A percentile compares a stretch with the other conserved stretches of the same genome.
Conservation (phyloP, 2,329 filamentous ascomycete species). For the Sporothrix inflata region DNA sequence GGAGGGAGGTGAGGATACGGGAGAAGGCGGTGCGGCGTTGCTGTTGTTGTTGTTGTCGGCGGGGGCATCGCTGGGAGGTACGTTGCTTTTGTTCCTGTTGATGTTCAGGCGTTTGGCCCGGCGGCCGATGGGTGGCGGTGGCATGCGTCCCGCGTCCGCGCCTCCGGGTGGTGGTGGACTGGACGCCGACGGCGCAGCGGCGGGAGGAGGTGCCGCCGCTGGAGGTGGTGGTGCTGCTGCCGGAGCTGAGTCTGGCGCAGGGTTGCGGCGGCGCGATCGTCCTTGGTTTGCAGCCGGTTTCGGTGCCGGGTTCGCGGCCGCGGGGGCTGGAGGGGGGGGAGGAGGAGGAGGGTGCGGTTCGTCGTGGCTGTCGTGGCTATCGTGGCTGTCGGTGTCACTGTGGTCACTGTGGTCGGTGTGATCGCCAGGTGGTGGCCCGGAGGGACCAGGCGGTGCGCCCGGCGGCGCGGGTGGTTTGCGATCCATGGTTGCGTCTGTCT, state of each 20-base stretch:
- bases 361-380: slow-evolving; percentile 17
- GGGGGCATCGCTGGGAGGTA: neutral
- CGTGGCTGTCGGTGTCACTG: slow-evolving; percentile 15
- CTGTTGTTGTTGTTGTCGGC: neutral
- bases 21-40: neutral
- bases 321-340: neutral
- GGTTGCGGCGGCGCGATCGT: neutral
- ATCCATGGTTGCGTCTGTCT: slow-evolving; percentile 8
- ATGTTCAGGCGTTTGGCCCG: neutral
- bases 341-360: neutral
- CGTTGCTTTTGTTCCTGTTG: neutral
- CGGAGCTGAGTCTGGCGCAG: neutral
- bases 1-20: neutral
- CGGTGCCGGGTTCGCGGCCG: neutral
- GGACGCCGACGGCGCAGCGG: neutral
- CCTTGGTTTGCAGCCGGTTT: slow-evolving; percentile 7
- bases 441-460: neutral
- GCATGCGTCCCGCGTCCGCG: neutral
- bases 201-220: neutral
- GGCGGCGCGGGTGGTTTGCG: slow-evolving; percentile 6
- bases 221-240: neutral
- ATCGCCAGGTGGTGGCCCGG: neutral
- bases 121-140: slow-evolving; percentile 20
- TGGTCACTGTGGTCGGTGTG: neutral
- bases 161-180: neutral